Evolutionary conservation across 768 basidiomycete species (phyloP), one percentile per base, ranked within the genome.

Genomic region (Pleurotus eryngii): DNA sequence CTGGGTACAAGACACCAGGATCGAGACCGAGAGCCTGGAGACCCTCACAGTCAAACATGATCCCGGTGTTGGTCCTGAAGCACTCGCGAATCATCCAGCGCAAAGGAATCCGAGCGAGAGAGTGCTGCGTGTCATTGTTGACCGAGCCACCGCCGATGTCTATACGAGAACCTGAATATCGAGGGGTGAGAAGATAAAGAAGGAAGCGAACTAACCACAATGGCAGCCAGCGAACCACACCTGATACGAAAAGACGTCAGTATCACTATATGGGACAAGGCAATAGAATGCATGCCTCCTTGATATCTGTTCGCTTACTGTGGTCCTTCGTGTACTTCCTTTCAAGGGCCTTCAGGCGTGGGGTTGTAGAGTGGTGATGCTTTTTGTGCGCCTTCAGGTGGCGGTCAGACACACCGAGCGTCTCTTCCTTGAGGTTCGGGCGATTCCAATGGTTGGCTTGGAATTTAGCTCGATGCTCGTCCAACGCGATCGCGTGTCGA

Each of bases 31-130:
- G 66, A 3, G 65, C 57, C 15, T 67, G 67, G 40, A 86, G 71
- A 17, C 70, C 72, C 20, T 75, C 73, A 1, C 73, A 61, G 17
- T 78, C 69, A 71, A 88, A 88, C 63, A 85, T 71, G 60, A 88
- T 84, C 0, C 86, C 86, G 1, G 75, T 75, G 3, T 82, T 64
- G 5, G 77, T 65, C 49, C 73, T 73, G 76, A 88, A 84, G 59
- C 79, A 81, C 64, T 90, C 79, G 39, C 87, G 81, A 57, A 90
- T 73, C 86, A 89, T 88, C 87, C 88, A 86, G 1, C 80, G 74
- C 3, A 86, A 72, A 1, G 82, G 68, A 35, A 84, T 80, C 37
- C 80, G 76, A 4, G 83, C 77, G 2, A 86, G 75, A 11, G 68
- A 72, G 40, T 77, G 65, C 3, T 62, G 64, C 0, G 70, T 72